Base-by-base conservation (phyloP, 1,284 basidiomycete genomes). In the Pseudozyma sp. region DNA sequence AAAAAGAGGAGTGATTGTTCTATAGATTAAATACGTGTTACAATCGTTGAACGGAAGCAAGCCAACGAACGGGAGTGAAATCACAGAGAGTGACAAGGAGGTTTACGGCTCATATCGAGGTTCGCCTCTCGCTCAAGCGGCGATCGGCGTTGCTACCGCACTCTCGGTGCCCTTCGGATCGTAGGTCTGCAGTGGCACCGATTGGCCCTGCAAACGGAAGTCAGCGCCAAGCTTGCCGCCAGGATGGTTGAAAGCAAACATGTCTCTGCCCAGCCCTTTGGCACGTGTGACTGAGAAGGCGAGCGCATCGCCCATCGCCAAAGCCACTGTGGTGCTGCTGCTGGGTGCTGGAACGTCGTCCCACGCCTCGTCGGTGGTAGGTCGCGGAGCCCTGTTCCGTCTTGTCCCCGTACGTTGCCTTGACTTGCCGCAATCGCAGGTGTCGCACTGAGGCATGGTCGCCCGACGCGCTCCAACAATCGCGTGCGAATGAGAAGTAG, bases 271-370 rank as follows among this genome's bases (percentile, higher is more conserved):
- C 7, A 80, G 44, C 0, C 79, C 81, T 17, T 73, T 68, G 0
- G 79, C 72, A 3, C 73, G 66, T 11, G 80, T 79, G 14, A 80
- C 57, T 11, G 77, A 68, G 48, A 86, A 68, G 3, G 82, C 84
- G 24, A 86, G 72, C 4, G 84, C 81, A 65, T 86, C 85, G 30
- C 85, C 84, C 66, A 85, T 80, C 24, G 85, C 84, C 29, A 86
- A 57, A n/a, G 85, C 84, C 8, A 81, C 77, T 7, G 84, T 81
- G 19, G 85, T 85, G 45, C 81, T 84, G 55, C 72, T 78, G 24
- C 84, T 85, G 16, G 85, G 85, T 5, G 84, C 85, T 0, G 85
- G 85, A 17, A 79, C 73, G 40, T 68, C 64, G 30, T 68, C 73
- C 66, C 73, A 81, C 7, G 73, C 78, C 53, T 77, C 77, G 35